phyloP scores from a whole-genome alignment of 768 basidiomycete genomes.

The Serendipita sp. region DNA sequence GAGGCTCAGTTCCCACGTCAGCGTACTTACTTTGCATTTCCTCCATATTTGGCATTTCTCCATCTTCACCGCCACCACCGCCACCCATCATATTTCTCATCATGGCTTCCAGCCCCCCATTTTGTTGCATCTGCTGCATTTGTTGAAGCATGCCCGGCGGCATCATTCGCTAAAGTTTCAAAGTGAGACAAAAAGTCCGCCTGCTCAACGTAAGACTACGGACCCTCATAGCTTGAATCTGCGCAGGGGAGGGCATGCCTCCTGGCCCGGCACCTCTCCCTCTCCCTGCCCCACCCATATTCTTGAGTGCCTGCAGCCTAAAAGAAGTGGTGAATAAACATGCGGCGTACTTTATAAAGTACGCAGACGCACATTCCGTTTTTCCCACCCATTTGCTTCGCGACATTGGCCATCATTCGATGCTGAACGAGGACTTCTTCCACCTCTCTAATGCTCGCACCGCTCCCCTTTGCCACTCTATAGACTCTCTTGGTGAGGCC shows the following conservation, averaged over 20 bases:
- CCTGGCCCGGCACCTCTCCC: constrained; percentile 75
- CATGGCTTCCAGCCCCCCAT: constrained; percentile 90
- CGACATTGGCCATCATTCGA: constrained; percentile 98
- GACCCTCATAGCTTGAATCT: constrained; percentile 90
- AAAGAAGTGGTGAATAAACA: no score
- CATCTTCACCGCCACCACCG: constrained; percentile 45
- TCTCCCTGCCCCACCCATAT: constrained; percentile 76
- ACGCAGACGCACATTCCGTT: constrained; percentile 63
- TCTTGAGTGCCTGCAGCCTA: constrained; percentile 78
- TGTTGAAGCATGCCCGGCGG: constrained; percentile 93
- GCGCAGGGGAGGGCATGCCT: constrained; percentile 83
- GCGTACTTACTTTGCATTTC: constrained; percentile 69
- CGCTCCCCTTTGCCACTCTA: constrained; percentile 83
- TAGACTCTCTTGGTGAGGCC: constrained; percentile 84
- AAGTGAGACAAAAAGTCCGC: not conserved
- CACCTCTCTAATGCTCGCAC: constrained; percentile 92
- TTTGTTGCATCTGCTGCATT: constrained; percentile 70
- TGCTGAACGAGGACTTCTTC: constrained; percentile 95
- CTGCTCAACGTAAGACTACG: constrained; percentile 16
- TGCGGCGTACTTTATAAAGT: no score
- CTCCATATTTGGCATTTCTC: constrained; percentile 82
- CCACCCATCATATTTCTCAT: constrained; percentile 98
- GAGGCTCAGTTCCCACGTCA: constrained; percentile 3
- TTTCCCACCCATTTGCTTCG: constrained; percentile 94
- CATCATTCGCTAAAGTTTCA: constrained; percentile 56